Evolutionary conservation across 2,329 filamentous ascomycete genomes (phyloP), one percentile per base, ranked within the genome.

Genomic region (Beauveria sp.): DNA sequence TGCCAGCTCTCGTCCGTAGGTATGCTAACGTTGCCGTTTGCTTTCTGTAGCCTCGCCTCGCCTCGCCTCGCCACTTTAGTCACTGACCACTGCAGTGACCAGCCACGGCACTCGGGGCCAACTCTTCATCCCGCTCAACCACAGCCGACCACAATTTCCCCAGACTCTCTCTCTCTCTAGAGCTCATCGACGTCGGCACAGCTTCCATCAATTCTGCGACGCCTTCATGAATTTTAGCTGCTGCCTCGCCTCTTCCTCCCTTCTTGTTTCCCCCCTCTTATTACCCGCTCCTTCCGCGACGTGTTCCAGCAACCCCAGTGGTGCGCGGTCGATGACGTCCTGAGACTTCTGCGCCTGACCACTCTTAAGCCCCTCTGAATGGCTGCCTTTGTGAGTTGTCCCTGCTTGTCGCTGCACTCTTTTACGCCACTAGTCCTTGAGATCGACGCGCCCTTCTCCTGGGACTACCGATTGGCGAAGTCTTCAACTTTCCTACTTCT

Each of bases 331-430:
- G 60, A 62, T 62, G 60, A 62, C 60, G 60, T 62, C 54, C 52
- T 20, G 53, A 58, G 52, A 62, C 52, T 18, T 24, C 22, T 58
- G 60, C 60, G 60, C 60, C 53, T 62, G 60, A 62, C 60, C 53
- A 51, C 38, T 22, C 22, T 26, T 20, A 20, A 62, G 54, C 60
- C 46, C 53, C 51, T 62, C 60, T 62, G 53, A 58, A 62, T 62
- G 60, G 60, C 60, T 58, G 60, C 53, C 46, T 57, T 62, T 57
- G 60, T 62, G 60, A 62, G 60, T 58, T 45, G 45, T 53, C 60
- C 48, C 12, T 62, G 56, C 46, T 38, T 16, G 31, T 8, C 46
- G 24, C 38, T 45, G 38, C 38, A 7, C 46, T 24, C 48, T 45
- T 38, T 24, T 42, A 34, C 24, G 18, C 5, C 56, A 43, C 48